Evolutionary conservation across 2,329 filamentous ascomycete genomes (phyloP).

Genomic region (Neonectria neomacrospora): DNA sequence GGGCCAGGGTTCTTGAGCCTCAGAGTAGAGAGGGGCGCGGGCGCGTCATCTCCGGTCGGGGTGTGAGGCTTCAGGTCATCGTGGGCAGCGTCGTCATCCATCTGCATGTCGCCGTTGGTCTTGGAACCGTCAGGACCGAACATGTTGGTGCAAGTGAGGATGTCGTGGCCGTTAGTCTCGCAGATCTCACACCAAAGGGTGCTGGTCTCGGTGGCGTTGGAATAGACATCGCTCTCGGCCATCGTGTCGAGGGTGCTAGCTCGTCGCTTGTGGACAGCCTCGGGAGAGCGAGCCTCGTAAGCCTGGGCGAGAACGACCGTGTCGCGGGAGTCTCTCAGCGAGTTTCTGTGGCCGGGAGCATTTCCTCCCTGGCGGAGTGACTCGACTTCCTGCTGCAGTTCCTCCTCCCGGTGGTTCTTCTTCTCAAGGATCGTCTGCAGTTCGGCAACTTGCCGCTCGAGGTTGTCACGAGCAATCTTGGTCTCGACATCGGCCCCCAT

Average conservation of each 20-base stretch:
- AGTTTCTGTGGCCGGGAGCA: constrained; percentile 63
- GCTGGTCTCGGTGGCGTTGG: constrained; percentile 77
- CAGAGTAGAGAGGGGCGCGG: constrained; percentile 66
- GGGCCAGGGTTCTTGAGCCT: constrained; percentile 56
- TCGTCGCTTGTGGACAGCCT: constrained; percentile 53
- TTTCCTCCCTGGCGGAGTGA: constrained; percentile 60
- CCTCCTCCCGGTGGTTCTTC: constrained; percentile 81
- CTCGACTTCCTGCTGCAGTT: constrained; percentile 85
- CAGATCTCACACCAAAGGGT: constrained; percentile 95
- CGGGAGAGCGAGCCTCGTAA: constrained; percentile 59
- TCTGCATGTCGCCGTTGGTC: constrained; percentile 45
- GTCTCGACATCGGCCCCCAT: constrained; percentile 47
- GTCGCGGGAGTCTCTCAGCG: constrained; percentile 73
- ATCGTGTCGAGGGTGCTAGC: constrained; percentile 72
- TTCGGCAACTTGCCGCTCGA: constrained; percentile 84
- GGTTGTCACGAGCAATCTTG: constrained; percentile 64
- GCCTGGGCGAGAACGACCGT: constrained; percentile 70
- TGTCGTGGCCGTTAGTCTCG: constrained; percentile 91
- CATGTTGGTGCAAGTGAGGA: constrained; percentile 93
- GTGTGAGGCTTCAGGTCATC: constrained; percentile 55
- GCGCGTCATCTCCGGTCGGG: constrained; percentile 60
- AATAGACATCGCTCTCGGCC: constrained; percentile 76
- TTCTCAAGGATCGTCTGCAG: constrained; percentile 77
- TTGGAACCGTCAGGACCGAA: constrained; percentile 65
- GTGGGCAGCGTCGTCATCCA: constrained; percentile 49